A percentile compares a stretch with the other conserved stretches of the same genome.
phyloP scores from a whole-genome alignment of 2,329 filamentous ascomycete species.

The Alternaria arbusti region DNA sequence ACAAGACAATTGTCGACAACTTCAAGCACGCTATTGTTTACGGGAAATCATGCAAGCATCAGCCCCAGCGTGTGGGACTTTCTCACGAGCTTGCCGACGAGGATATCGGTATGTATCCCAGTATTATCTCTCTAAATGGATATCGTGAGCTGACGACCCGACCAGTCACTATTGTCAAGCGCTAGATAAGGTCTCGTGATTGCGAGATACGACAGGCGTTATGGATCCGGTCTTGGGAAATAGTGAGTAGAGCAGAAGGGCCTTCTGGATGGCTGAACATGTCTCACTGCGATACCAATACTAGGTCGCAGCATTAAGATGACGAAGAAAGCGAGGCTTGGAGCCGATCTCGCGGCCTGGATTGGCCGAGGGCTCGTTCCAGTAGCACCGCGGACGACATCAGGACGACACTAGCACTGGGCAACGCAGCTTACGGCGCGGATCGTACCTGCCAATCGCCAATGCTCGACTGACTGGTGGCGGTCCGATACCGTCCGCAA shows the following conservation, averaged over 20 bases:
- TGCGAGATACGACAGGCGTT: constrained; percentile 24
- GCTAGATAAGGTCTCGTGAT: constrained; percentile 37
- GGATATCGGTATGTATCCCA: constrained; percentile 78
- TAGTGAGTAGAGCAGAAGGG: constrained; percentile 33
- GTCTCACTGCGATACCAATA: constrained; percentile 41
- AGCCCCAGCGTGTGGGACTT: constrained; percentile 93
- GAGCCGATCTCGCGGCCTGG: constrained; percentile 35
- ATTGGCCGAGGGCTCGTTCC: constrained; percentile 41
- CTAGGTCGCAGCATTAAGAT: constrained; percentile 36
- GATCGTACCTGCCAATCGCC: constrained; percentile 44
- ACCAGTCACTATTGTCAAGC: constrained; percentile 53
- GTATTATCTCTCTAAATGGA: constrained; percentile 13
- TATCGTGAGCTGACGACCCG: constrained; percentile 29
- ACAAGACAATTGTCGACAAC: constrained; percentile 92
- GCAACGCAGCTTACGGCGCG: constrained; percentile 41
- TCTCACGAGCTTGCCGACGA: constrained; percentile 92
- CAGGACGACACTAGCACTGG: constrained; percentile 40
- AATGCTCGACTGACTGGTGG: constrained; percentile 29
- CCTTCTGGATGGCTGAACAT: constrained; percentile 37
- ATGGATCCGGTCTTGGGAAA: constrained; percentile 25
- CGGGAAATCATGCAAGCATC: constrained; percentile 97
- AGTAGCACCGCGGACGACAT: constrained; percentile 42
- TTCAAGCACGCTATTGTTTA: constrained; percentile 97
- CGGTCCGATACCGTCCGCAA: constrained; percentile 38
- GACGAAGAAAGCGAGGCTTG: constrained; percentile 38